Evolutionary conservation across 2,329 filamentous ascomycete genomes (phyloP).

Genomic region (Aspergillus ochraceoroseus): DNA sequence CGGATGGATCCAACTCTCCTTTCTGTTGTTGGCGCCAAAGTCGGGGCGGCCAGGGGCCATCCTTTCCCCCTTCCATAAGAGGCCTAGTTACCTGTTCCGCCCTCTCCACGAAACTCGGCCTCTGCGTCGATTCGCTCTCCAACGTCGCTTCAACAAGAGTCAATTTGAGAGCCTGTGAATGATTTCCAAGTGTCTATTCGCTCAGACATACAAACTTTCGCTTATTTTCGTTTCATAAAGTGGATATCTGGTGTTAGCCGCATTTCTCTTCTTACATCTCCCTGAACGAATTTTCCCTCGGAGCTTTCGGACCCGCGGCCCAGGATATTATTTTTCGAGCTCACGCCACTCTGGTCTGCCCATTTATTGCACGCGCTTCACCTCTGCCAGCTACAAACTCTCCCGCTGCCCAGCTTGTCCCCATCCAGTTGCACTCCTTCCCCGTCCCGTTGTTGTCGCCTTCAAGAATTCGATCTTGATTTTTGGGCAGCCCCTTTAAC

Average conservation of each 20-base stretch:
- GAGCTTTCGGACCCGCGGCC: conserved; percentile 21
- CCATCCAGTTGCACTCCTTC: not conserved
- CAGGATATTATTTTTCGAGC: conserved; percentile 20
- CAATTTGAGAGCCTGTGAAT: too few relatives aligned
- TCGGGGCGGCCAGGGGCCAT: too few relatives aligned
- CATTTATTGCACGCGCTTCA: conserved; percentile 18
- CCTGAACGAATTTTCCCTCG: conserved; percentile 16
- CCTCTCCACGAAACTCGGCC: too few relatives aligned
- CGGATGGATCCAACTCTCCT: too few relatives aligned
- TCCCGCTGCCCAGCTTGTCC: conserved; percentile 4
- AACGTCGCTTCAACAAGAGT: too few relatives aligned
- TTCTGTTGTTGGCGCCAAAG: too few relatives aligned
- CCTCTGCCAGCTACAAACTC: conserved; percentile 7
- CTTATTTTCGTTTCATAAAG: too few relatives aligned
- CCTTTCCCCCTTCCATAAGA: too few relatives aligned
- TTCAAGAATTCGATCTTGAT: not conserved
- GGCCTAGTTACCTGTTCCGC: too few relatives aligned
- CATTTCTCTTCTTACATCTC: not conserved
- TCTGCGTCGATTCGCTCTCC: too few relatives aligned
- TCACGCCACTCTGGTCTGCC: conserved; percentile 23
- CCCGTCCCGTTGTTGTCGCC: conserved; percentile 2
- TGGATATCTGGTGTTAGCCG: not conserved
- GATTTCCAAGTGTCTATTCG: too few relatives aligned
- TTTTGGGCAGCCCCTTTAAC: conserved; percentile 11
- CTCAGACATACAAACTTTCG: too few relatives aligned